These are phyloP conservation scores for Rugosomyces carneus DNA, from an alignment of 1,284 basidiomycete species.

Conservation along the genomic window DNA sequence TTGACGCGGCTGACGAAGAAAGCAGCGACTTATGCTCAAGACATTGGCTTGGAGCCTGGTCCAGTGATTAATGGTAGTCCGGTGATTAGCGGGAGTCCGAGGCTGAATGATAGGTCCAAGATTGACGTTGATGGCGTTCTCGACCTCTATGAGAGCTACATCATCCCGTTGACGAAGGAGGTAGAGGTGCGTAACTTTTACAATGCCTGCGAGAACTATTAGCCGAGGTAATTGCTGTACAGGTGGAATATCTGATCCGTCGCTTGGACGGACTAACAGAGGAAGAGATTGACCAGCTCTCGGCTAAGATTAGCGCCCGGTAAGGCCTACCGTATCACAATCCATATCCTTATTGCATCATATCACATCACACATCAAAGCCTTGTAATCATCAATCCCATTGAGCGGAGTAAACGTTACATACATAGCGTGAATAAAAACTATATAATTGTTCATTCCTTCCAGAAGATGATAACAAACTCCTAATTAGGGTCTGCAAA, in stretches of 20 bases:
- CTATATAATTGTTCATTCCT: constrained; percentile 8
- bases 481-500: not conserved
- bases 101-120: constrained; percentile 44
- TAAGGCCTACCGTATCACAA: no score
- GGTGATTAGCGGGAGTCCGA: constrained; percentile 18
- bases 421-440: constrained; percentile 8
- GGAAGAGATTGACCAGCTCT: constrained; percentile 70
- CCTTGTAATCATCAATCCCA: constrained; percentile 1
- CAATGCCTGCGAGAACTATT: not conserved
- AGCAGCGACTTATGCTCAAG: constrained; percentile 88
- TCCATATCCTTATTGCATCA: not conserved
- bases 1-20: constrained; percentile 89
- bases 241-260: constrained; percentile 90
- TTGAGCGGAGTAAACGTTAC: constrained; percentile 6
- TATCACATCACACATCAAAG: not conserved
- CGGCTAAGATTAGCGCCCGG: constrained; percentile 2
- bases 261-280: constrained; percentile 78
- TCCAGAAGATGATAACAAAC: constrained; percentile 29
- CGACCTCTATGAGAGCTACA: constrained; percentile 87
- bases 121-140: constrained; percentile 94
- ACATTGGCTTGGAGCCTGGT: constrained; percentile 74
- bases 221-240: not conserved
- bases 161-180: constrained; percentile 96
- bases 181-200: constrained; percentile 76
- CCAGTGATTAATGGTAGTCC: constrained; percentile 25